These are phyloP conservation scores for Globisporangium emineosum DNA, from an alignment of 352 stramenopile species.

Conservation along the genomic window DNA sequence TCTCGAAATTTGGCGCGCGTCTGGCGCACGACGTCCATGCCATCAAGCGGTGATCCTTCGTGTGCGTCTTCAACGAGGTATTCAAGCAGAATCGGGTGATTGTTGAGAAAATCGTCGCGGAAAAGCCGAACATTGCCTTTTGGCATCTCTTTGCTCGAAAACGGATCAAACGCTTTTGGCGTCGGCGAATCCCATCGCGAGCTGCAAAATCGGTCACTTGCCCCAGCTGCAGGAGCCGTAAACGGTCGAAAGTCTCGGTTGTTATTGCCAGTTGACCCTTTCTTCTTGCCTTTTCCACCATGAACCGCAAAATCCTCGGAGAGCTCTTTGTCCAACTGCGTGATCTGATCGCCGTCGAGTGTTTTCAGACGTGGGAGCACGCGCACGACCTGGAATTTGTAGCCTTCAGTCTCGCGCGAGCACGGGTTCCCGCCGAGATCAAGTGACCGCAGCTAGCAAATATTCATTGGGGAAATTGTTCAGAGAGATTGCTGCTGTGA, in stretches of 20 bases:
- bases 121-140: slow-evolving; percentile 79
- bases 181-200: slow-evolving; percentile 11
- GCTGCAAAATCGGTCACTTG: slow-evolving; percentile 4
- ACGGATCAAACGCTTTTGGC: slow-evolving; percentile 39
- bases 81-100: slow-evolving; percentile 76
- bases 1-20: slow-evolving; percentile 15
- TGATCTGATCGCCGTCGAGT: slow-evolving; percentile 72
- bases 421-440: slow-evolving; percentile 79
- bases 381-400: slow-evolving; percentile 73
- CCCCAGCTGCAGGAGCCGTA: slow-evolving; percentile 31
- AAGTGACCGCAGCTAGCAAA: slow-evolving; percentile 50
- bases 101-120: slow-evolving; percentile 84
- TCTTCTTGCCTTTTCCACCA: slow-evolving; percentile 16
- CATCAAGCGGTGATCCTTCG: slow-evolving; percentile 10
- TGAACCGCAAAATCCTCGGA: slow-evolving; percentile 55
- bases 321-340: slow-evolving; percentile 70
- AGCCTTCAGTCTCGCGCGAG: slow-evolving; percentile 50
- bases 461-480: too few species aligned
- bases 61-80: slow-evolving; percentile 61
- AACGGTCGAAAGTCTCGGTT: slow-evolving; percentile 30
- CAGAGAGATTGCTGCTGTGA: background rate
- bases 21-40: slow-evolving; percentile 6
- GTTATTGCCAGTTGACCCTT: background rate
- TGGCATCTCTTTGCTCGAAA: slow-evolving; percentile 58
- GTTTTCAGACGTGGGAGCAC: slow-evolving; percentile 58